Base-by-base conservation (phyloP, 768 basidiomycete species). In the Exsudoporus frostii region DNA sequence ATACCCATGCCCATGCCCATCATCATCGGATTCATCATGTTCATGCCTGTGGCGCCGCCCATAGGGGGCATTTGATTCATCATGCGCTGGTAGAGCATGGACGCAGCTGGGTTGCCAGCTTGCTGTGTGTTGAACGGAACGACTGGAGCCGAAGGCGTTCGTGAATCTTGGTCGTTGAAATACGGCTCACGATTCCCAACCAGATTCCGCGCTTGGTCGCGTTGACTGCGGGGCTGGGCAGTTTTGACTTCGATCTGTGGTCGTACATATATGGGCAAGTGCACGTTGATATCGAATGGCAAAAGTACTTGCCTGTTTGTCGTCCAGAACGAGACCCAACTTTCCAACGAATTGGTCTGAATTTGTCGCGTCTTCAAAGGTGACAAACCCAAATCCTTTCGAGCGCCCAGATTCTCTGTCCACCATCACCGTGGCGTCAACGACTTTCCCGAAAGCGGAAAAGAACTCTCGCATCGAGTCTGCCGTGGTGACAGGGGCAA, bases 341-440 rank as follows among this genome's bases (percentile, higher is more conserved):
- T 82, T 82, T 4, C 80, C 83, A 38, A 92, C 80, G 10, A 87
- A 79, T 54, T 82, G 80, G 24, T 88, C 85, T 7, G 85, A 78
- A 53, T 79, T 81, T 6, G 72, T 70, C 36, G 78, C 79, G 56
- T 87, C 83, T 57, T 84, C 82, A 65, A 90, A 92, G 0, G 90
- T 92, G 41, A 92, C 85, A 56, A 92, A 92, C 1, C 89, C 90
- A 59, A 92, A 92, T 1, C 90, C 90, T 68, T 92, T 90, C 30
- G 84, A 86, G 24, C 87, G 75, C 5, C 79, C 80, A 11, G 85
- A 81, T 50, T 90, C 87, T 46, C 86, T 78, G 66, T 92, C 90
- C 53, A 89, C 77, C 90, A 92, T 92, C 47, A 92, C 87, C 4
- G 88, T 91, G 3, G 89, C 82, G 62, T 92, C 90, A 45, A 90